These are phyloP conservation scores for Rutstroemia sp. DNA, from an alignment of 2,329 filamentous ascomycete genomes.

Conservation along the genomic window DNA sequence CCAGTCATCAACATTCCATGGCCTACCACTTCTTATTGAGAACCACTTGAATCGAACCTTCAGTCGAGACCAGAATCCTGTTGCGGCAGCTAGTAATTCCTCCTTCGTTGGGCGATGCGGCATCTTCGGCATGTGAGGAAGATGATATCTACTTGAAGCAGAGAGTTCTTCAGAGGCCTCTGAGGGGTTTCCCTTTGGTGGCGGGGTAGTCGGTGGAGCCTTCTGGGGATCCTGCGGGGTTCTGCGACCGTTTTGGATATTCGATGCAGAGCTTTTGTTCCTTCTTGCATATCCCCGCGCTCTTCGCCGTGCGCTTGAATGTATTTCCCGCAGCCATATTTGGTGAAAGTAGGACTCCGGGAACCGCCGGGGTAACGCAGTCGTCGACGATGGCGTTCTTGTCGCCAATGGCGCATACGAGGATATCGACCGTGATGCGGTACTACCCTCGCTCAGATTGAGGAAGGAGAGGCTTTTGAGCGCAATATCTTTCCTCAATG, in stretches of 20 bases:
- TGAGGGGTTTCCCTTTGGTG: slow-evolving; percentile 11
- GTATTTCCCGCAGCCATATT: slow-evolving; percentile 26
- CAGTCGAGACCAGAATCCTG: slow-evolving; percentile 83
- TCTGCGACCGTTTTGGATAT: slow-evolving; percentile 17
- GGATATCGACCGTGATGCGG: slow-evolving; percentile 28
- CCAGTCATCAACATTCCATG: slow-evolving; percentile 95
- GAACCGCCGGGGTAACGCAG: slow-evolving; percentile 8
- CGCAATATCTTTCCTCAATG: slow-evolving; percentile 42
- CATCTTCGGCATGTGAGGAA: slow-evolving; percentile 55
- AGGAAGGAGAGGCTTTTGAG: slow-evolving; percentile 48
- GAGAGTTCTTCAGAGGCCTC: slow-evolving; percentile 16
- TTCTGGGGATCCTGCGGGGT: slow-evolving; percentile 17
- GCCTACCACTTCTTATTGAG: slow-evolving; percentile 85
- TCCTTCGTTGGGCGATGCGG: slow-evolving; percentile 90
- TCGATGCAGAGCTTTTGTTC: slow-evolving; percentile 29
- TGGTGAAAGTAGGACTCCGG: slow-evolving; percentile 14
- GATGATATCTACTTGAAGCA: slow-evolving; percentile 44
- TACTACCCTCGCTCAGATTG: slow-evolving; percentile 34
- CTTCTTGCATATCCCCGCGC: slow-evolving; percentile 20
- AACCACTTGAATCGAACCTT: slow-evolving; percentile 97
- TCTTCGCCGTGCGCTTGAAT: slow-evolving; percentile 23
- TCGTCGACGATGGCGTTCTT: slow-evolving; percentile 20
- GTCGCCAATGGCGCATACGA: slow-evolving; percentile 17
- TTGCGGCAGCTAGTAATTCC: slow-evolving; percentile 84
- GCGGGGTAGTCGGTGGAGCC: slow-evolving; percentile 12